Percentiles rank a stretch among this genome's conserved stretches.
phyloP scores from a whole-genome alignment of 345 rosid genomes.

The Salix arbutifolia region DNA sequence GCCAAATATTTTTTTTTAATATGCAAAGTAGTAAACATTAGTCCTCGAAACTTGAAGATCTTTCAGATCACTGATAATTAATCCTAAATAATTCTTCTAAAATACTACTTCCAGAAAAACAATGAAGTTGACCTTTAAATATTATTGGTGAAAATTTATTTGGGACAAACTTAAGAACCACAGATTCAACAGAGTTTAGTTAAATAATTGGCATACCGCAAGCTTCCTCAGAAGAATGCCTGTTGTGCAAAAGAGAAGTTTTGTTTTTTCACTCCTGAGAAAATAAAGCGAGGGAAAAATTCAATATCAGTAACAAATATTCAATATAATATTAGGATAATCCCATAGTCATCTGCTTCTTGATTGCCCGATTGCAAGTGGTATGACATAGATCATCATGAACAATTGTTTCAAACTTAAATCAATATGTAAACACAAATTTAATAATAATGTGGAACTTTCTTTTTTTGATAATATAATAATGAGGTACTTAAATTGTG shows the following conservation, averaged over 20 bases:
- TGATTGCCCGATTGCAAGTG: too few relatives aligned
- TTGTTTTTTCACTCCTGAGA: slow-evolving; percentile 80
- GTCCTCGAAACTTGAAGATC: neutral
- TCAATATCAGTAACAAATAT: neutral
- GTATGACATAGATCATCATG: too few relatives aligned
- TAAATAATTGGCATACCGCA: slow-evolving; percentile 40
- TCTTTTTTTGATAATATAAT: too few relatives aligned
- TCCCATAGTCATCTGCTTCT: too few relatives aligned
- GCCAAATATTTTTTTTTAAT: too few relatives aligned
- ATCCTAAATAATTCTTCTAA: neutral
- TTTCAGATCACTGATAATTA: neutral
- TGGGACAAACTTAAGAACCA: neutral
- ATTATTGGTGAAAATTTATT: neutral
- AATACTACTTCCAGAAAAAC: neutral
- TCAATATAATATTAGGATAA: too few relatives aligned
- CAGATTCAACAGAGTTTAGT: neutral
- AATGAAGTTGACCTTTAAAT: neutral
- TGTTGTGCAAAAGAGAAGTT: slow-evolving; percentile 88
- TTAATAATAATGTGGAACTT: too few relatives aligned
- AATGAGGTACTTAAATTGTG: too few relatives aligned
- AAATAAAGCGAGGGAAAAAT: slow-evolving; percentile 12
- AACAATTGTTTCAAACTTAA: too few relatives aligned
- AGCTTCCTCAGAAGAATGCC: slow-evolving; percentile 89
- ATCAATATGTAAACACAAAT: too few relatives aligned
- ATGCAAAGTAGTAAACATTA: too few relatives aligned